These are phyloP conservation scores for Monosporascus sp. DNA, from an alignment of 2,329 filamentous ascomycete genomes.

Conservation along the genomic window DNA sequence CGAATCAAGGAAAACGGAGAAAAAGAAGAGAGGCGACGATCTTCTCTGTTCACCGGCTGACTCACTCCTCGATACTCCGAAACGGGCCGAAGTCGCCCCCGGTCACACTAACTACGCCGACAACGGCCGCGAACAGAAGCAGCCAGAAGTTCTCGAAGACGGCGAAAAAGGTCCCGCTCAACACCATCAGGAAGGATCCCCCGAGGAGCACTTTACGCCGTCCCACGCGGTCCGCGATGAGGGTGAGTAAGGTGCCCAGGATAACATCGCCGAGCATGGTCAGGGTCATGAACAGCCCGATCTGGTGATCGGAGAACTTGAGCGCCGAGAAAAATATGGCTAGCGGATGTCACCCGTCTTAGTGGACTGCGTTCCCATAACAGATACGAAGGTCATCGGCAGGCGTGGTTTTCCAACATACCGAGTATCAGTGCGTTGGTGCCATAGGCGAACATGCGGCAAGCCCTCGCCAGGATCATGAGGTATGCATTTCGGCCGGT, in stretches of 20 bases:
- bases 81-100: conserved; percentile 66
- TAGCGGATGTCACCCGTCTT: conserved; percentile 1
- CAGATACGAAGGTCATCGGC: too few relatives aligned
- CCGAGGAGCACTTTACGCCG: conserved; percentile 47
- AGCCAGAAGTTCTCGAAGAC: conserved; percentile 54
- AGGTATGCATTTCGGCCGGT: conserved; percentile 47
- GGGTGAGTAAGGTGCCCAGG: conserved; percentile 50
- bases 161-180: conserved; percentile 50
- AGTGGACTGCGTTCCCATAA: background rate
- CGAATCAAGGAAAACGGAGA: background rate
- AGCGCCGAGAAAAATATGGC: conserved; percentile 54
- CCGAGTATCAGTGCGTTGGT: conserved; percentile 54
- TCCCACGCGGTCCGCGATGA: conserved; percentile 55
- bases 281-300: conserved; percentile 61
- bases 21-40: background rate
- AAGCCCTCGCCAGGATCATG: conserved; percentile 46
- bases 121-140: conserved; percentile 50
- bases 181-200: conserved; percentile 51
- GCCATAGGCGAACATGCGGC: conserved; percentile 60
- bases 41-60: background rate
- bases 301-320: conserved; percentile 49
- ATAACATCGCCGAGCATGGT: conserved; percentile 57
- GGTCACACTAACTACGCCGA: conserved; percentile 57
- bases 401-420: conserved; percentile 4
- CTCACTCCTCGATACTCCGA: conserved; percentile 56